Conservation (phyloP, 306 rosid species). For the Malus domestica region ASM211411v1 NC_041804.1:8500001-8500500, state of each 20-base stretch:
- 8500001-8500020: background rate
- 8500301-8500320: background rate
- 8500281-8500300: background rate
- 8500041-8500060: background rate
- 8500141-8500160: background rate
- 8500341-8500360: background rate
- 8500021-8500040: background rate
- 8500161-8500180: background rate
- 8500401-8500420: background rate
- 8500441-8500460: background rate
- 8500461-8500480: conserved; percentile 16
- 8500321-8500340: background rate
- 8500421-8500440: background rate
- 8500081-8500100: background rate
- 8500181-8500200: too few relatives aligned
- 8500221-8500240: background rate
- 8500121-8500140: background rate
- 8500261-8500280: background rate
- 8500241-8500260: background rate
- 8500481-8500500: conserved; percentile 31
- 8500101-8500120: background rate
- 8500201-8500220: background rate
- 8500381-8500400: background rate
- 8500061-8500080: background rate
- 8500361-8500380: background rate